Evolutionary conservation across 345 rosid genomes (phyloP).

Genomic region (Camelina sativa): DNA sequence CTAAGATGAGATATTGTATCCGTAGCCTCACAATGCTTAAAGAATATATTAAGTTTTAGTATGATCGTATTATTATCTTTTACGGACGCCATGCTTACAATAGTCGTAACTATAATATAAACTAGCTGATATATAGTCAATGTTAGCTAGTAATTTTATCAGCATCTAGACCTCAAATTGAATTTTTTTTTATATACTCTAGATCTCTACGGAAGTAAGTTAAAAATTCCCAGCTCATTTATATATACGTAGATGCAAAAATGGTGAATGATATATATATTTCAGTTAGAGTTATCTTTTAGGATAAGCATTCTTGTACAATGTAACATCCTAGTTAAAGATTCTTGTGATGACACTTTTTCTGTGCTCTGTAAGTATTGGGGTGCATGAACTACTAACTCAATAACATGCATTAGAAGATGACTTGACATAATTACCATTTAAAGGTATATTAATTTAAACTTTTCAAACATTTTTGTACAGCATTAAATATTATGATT

Average conservation of each 20-base stretch:
- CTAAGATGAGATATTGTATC: not conserved
- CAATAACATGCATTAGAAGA: not conserved
- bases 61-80: not conserved
- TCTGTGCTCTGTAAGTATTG: not conserved
- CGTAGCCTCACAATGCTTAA: not conserved
- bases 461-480: not conserved
- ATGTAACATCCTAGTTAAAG: too few relatives aligned
- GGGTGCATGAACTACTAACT: not conserved
- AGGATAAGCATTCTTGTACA: not conserved
- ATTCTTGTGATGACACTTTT: too few relatives aligned
- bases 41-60: not conserved
- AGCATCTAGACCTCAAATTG: not conserved
- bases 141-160: not conserved
- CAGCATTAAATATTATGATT: not conserved
- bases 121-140: not conserved
- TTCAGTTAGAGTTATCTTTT: not conserved
- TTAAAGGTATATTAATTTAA: too few relatives aligned
- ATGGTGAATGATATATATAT: not conserved
- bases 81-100: slow-evolving; percentile 1
- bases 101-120: not conserved
- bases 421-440: not conserved
- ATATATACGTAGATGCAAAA: not conserved
- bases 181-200: not conserved
- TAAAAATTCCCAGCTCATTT: not conserved
- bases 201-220: not conserved